Conservation (phyloP, 2,329 filamentous ascomycete genomes). For the Epichloe hybrida region DNA sequence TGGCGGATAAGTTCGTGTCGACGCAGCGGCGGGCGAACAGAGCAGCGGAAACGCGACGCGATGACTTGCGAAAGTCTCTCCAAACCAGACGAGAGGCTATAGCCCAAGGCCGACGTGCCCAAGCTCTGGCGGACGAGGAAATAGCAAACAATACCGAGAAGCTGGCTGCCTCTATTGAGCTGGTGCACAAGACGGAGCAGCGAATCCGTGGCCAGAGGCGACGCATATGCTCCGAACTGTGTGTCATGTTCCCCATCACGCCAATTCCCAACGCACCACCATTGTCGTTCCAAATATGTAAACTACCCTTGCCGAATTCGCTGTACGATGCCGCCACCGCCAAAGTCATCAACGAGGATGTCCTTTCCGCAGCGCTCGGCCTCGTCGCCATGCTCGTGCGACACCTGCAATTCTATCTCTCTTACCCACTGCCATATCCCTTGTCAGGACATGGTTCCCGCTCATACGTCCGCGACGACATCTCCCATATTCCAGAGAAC, state of each 20-base stretch:
- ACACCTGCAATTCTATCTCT: conserved; percentile 70
- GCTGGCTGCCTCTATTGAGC: conserved; percentile 39
- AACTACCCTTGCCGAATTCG: conserved; percentile 67
- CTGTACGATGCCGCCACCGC: conserved; percentile 44
- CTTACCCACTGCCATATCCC: conserved; percentile 67
- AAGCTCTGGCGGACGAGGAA: conserved; percentile 44
- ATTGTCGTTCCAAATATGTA: conserved; percentile 73
- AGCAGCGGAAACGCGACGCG: conserved; percentile 45
- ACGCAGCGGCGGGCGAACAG: conserved; percentile 54
- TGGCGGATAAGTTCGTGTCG: conserved; percentile 41
- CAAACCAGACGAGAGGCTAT: conserved; percentile 54
- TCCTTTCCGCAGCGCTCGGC: conserved; percentile 68
- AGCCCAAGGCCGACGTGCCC: conserved; percentile 42
- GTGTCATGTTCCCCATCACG: conserved; percentile 67
- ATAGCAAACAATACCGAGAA: conserved; percentile 48
- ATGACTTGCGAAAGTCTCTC: conserved; percentile 56
- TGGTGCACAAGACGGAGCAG: conserved; percentile 44
- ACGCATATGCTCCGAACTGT: conserved; percentile 74
- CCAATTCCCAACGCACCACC: conserved; percentile 43
- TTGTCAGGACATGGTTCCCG: conserved; percentile 60
- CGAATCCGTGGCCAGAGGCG: conserved; percentile 75
- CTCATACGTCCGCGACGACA: conserved; percentile 62
- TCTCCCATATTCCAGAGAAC: conserved; percentile 42
- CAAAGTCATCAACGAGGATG: conserved; percentile 46
- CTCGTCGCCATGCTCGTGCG: conserved; percentile 64